Evolutionary conservation across 345 rosid genomes (phyloP).

Genomic region (Bruguiera parviflora): DNA sequence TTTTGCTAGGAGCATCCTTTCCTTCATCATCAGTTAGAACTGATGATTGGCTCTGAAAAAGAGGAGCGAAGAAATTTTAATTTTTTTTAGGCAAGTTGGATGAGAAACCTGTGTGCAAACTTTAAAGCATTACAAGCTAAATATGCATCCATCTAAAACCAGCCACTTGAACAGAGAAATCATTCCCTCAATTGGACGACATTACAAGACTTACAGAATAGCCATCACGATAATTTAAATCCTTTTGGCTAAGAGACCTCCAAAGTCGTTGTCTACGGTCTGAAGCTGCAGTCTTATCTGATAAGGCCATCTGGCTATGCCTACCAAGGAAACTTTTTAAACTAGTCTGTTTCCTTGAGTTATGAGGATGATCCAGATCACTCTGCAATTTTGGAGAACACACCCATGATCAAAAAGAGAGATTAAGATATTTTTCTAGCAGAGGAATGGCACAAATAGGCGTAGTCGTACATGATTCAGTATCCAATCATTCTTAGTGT

Average conservation of each 20-base stretch:
- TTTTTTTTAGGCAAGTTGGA: background rate
- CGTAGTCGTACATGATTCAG: no score
- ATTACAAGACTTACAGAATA: conserved; percentile 62
- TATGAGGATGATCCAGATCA: conserved; percentile 54
- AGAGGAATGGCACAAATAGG: no score
- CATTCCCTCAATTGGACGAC: background rate
- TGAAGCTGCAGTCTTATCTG: conserved; percentile 40
- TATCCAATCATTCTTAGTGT: no score
- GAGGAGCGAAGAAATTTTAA: conserved; percentile 18
- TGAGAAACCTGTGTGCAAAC: background rate
- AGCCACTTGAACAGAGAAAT: background rate
- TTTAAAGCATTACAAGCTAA: background rate
- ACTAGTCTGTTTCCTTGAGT: conserved; percentile 35
- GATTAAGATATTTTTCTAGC: background rate
- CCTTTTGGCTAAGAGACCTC: conserved; percentile 71
- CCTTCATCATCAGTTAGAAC: conserved; percentile 87
- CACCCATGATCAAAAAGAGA: background rate
- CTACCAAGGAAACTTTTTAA: conserved; percentile 37
- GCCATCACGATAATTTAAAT: conserved; percentile 64
- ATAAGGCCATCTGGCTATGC: conserved; percentile 29
- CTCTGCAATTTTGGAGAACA: conserved; percentile 48
- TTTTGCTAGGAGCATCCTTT: conserved; percentile 39
- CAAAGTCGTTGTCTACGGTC: conserved; percentile 47
- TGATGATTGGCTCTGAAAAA: conserved; percentile 76
- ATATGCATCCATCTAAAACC: background rate